These are phyloP conservation scores for Crassisporium funariophilum DNA, from an alignment of 768 basidiomycete species.

Conservation along the genomic window DNA sequence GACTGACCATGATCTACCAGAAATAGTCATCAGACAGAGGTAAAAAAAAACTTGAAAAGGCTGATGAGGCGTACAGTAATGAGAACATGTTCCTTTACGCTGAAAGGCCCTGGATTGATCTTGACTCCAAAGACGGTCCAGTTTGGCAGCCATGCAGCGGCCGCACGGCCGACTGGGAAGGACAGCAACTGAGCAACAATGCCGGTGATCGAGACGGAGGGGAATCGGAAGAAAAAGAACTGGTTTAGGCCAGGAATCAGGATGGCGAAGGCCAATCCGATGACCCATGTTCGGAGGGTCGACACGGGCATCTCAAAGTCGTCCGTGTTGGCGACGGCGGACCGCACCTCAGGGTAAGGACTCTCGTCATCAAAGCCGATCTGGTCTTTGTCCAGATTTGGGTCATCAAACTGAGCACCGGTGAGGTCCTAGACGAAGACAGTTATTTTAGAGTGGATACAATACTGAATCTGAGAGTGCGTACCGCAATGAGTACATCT, in stretches of 20 bases:
- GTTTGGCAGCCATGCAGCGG: slow-evolving; percentile 55
- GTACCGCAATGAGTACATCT: slow-evolving; percentile 35
- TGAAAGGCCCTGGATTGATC: slow-evolving; percentile 77
- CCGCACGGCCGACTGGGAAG: slow-evolving; percentile 65
- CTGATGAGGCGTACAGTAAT: slow-evolving; percentile 41
- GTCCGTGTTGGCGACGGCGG: slow-evolving; percentile 67
- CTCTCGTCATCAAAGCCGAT: slow-evolving; percentile 62
- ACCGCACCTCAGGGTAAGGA: slow-evolving; percentile 77
- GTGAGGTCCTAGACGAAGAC: slow-evolving; percentile 28
- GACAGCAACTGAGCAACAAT: slow-evolving; percentile 74
- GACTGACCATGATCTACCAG: slow-evolving; percentile 38
- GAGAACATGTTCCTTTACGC: slow-evolving; percentile 75
- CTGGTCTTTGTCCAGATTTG: slow-evolving; percentile 44
- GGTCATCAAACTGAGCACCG: slow-evolving; percentile 44
- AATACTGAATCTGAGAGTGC: slow-evolving; percentile 1
- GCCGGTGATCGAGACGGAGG: slow-evolving; percentile 37
- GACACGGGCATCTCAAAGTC: slow-evolving; percentile 59
- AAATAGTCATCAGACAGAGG: slow-evolving; percentile 1
- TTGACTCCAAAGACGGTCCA: slow-evolving; percentile 58
- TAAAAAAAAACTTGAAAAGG: neutral
- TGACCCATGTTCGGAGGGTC: slow-evolving; percentile 52
- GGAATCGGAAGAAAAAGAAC: slow-evolving; percentile 57
- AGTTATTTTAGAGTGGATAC: neutral
- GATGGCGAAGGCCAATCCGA: slow-evolving; percentile 56
- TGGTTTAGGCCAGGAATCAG: slow-evolving; percentile 58